Conservation (phyloP, 2,329 filamentous ascomycete genomes). For the Lizonia empirigonia region DNA sequence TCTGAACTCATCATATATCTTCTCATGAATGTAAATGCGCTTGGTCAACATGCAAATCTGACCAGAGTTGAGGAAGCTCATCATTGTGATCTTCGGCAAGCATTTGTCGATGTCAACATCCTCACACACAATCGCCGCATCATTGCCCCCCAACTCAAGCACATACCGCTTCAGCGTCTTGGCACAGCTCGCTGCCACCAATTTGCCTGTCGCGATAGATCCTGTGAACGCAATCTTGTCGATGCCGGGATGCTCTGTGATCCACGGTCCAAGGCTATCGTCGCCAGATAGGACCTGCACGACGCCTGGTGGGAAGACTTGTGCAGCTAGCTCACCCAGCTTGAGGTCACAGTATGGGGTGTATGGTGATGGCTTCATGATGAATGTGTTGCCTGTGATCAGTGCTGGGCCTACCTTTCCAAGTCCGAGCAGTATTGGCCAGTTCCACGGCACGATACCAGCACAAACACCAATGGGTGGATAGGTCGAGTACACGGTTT, state of each 20-base stretch:
- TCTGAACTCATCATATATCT: conserved; percentile 41
- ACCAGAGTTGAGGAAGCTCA: conserved; percentile 62
- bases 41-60: conserved; percentile 50
- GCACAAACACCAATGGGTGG: conserved; percentile 54
- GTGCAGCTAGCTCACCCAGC: conserved; percentile 61
- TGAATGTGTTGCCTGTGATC: conserved; percentile 61
- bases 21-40: conserved; percentile 44
- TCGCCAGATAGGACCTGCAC: conserved; percentile 65
- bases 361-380: conserved; percentile 62
- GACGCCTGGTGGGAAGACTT: conserved; percentile 66
- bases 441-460: conserved; percentile 53
- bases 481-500: conserved; percentile 50
- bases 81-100: conserved; percentile 40
- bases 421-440: conserved; percentile 35
- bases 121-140: conserved; percentile 62
- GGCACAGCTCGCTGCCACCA: conserved; percentile 61
- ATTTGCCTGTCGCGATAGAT: conserved; percentile 64
- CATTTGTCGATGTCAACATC: conserved; percentile 57
- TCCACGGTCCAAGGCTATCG: conserved; percentile 63
- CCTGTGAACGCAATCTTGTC: conserved; percentile 69
- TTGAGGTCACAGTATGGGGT: conserved; percentile 65
- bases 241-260: conserved; percentile 64
- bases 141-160: conserved; percentile 67
- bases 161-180: conserved; percentile 64
- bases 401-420: conserved; percentile 65